phyloP scores from a whole-genome alignment of 208 protist species.

The Entamoeba histolytica region DNA sequence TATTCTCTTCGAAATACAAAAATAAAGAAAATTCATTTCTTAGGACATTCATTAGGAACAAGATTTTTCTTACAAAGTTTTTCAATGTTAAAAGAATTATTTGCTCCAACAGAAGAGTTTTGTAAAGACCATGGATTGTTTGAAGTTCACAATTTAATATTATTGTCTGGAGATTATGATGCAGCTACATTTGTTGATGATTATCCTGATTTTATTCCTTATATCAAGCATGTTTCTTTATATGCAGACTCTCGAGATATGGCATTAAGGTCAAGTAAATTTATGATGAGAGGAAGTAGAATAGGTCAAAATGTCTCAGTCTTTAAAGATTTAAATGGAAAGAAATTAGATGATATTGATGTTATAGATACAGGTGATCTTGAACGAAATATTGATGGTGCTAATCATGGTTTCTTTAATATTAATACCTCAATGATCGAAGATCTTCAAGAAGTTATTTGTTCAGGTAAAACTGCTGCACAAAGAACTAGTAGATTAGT shows the following conservation, averaged over 20 bases:
- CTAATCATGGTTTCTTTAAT: background rate
- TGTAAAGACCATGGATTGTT: background rate
- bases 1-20: background rate
- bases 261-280: background rate
- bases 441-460: background rate
- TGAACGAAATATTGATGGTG: background rate
- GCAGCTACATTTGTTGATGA: background rate
- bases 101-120: background rate
- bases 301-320: background rate
- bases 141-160: background rate
- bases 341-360: background rate
- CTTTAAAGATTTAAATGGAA: background rate
- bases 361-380: background rate
- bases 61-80: background rate
- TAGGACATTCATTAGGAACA: background rate
- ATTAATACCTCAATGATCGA: background rate
- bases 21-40: background rate
- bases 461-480: background rate
- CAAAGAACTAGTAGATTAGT: background rate
- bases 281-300: background rate
- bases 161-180: background rate
- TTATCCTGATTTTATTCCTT: background rate
- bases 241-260: background rate
- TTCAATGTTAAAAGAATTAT: background rate
- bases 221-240: background rate